phyloP scores from a whole-genome alignment of 2,329 filamentous ascomycete species.

The Ambrosiella cleistominuta region DNA sequence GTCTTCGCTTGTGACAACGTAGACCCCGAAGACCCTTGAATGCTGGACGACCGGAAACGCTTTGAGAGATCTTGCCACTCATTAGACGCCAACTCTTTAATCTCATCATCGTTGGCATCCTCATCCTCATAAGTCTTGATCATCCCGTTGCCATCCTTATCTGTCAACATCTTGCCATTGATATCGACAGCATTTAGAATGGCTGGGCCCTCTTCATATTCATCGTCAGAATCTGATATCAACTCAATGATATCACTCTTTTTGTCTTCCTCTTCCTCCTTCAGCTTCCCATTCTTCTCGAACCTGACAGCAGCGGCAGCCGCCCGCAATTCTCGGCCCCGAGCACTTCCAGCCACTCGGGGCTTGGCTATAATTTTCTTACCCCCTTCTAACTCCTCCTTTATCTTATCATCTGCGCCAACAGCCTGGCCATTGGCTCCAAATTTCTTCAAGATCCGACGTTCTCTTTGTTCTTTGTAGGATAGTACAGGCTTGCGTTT shows the following conservation, averaged over 20 bases:
- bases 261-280: slow-evolving; percentile 20
- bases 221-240: slow-evolving; percentile 10
- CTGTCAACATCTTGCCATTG: slow-evolving; percentile 45
- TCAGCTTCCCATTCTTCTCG: slow-evolving; percentile 30
- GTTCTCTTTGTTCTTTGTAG: slow-evolving; percentile 57
- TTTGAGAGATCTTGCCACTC: slow-evolving; percentile 48
- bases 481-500: slow-evolving; percentile 35
- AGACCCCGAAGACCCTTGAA: not conserved
- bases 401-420: slow-evolving; percentile 49
- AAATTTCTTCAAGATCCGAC: slow-evolving; percentile 59
- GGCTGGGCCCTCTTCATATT: slow-evolving; percentile 17
- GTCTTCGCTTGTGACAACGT: not conserved
- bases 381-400: slow-evolving; percentile 49
- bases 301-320: slow-evolving; percentile 63
- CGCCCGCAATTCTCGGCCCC: slow-evolving; percentile 58
- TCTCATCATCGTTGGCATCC: slow-evolving; percentile 37
- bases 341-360: slow-evolving; percentile 53
- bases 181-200: slow-evolving; percentile 40
- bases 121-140: slow-evolving; percentile 55
- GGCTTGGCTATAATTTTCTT: slow-evolving; percentile 47
- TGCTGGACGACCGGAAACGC: slow-evolving; percentile 1
- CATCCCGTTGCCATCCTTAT: slow-evolving; percentile 48
- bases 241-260: slow-evolving; percentile 26
- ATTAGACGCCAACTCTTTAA: slow-evolving; percentile 22
- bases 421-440: slow-evolving; percentile 50